Evolutionary conservation across 257 asterid genomes (phyloP).

Genomic region (Salvia rosmarinus): DNA sequence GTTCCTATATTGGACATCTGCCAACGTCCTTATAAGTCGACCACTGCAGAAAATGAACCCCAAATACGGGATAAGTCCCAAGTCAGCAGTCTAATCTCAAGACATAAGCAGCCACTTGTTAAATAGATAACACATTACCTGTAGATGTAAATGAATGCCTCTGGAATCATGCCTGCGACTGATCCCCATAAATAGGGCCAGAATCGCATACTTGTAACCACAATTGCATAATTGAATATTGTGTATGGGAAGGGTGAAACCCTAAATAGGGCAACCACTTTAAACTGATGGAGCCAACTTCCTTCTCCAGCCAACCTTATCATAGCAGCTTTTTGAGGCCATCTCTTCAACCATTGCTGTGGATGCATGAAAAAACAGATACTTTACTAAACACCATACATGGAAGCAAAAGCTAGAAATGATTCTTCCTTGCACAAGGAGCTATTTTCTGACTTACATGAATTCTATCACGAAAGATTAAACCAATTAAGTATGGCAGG

Average conservation of each 20-base stretch:
- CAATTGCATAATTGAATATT: conserved; percentile 84
- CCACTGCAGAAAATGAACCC: conserved; percentile 62
- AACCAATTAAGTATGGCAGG: conserved; percentile 76
- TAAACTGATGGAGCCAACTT: conserved; percentile 84
- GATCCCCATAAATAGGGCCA: conserved; percentile 95
- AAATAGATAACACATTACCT: conserved; percentile 42
- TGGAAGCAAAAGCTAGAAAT: too few relatives aligned
- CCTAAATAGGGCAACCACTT: conserved; percentile 82
- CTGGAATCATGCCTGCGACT: conserved; percentile 90
- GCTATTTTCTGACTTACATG: conserved; percentile 54
- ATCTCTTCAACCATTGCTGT: conserved; percentile 90
- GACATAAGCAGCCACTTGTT: background rate
- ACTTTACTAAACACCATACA: background rate
- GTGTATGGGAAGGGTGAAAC: conserved; percentile 93
- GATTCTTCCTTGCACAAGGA: too few relatives aligned
- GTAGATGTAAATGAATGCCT: conserved; percentile 91
- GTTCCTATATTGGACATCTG: conserved; percentile 77
- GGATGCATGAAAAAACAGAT: background rate
- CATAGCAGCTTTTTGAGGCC: conserved; percentile 89
- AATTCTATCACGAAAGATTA: conserved; percentile 73
- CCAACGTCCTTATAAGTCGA: conserved; percentile 79
- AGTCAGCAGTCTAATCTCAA: conserved; percentile 16
- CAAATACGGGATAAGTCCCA: background rate
- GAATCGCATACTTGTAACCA: conserved; percentile 79
- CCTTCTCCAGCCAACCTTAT: conserved; percentile 90